A percentile compares a stretch with the other conserved stretches of the same genome.
Conservation (phyloP, 306 rosid species). For the Cyamopsis tetragonoloba region DNA sequence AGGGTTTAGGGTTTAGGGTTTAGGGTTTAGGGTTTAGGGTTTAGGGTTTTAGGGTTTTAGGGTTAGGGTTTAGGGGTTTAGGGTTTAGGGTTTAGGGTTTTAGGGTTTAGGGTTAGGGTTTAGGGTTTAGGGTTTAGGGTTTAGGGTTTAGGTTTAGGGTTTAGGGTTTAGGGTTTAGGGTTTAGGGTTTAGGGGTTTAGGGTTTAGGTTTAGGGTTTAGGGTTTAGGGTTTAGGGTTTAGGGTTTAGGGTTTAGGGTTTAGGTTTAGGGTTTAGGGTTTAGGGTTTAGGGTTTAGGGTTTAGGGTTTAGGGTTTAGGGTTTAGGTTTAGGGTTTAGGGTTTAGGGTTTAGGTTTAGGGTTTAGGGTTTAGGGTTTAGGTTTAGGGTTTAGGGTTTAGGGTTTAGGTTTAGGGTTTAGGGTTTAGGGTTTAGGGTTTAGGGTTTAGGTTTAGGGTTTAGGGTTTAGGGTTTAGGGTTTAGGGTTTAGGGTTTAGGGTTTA, state of each 20-base stretch:
- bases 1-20: conserved; percentile 12
- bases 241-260: not conserved
- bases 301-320: conserved; percentile 8
- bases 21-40: conserved; percentile 14
- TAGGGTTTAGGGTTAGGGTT: not conserved
- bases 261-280: not conserved
- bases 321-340: not conserved
- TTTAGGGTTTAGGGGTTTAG: no score
- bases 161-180: conserved; percentile 17
- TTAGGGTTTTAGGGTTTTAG: conserved; percentile 12
- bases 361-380: not conserved
- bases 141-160: not conserved
- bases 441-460: not conserved
- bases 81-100: conserved; percentile 1
- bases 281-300: conserved; percentile 1
- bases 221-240: not conserved
- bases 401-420: not conserved
- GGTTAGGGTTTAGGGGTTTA: no score
- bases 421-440: not conserved
- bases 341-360: not conserved
- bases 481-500: not conserved
- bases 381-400: not conserved
- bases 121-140: not conserved
- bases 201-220: conserved; percentile 3
- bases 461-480: not conserved